Evolutionary conservation across 495 filamentous ascomycete species (phyloP).

Genomic region (Neurospora africana): DNA sequence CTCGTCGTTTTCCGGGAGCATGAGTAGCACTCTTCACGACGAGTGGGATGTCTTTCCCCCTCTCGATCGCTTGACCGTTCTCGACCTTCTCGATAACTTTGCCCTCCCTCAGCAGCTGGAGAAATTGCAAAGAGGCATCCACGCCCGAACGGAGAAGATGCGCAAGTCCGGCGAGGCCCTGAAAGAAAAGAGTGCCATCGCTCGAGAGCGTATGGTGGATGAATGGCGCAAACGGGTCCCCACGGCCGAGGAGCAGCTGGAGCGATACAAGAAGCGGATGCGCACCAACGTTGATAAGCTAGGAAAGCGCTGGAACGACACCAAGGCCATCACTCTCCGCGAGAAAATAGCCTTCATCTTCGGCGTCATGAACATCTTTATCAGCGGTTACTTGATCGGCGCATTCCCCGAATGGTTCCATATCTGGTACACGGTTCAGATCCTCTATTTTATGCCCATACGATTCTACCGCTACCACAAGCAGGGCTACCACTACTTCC

Average conservation of each 20-base stretch:
- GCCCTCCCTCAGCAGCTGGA: conserved; percentile 81
- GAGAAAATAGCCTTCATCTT: conserved; percentile 96
- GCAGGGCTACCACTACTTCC: conserved; percentile 90
- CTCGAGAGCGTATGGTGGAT: conserved; percentile 65
- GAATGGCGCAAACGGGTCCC: conserved; percentile 78
- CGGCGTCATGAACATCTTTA: conserved; percentile 92
- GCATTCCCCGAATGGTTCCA: conserved; percentile 79
- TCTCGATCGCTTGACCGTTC: conserved; percentile 81
- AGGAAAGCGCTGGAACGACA: conserved; percentile 75
- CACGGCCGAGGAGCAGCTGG: conserved; percentile 82
- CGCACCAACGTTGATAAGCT: conserved; percentile 77
- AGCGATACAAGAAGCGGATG: conserved; percentile 83
- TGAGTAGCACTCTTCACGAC: conserved; percentile 67
- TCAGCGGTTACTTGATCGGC: conserved; percentile 89
- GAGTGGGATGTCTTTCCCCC: conserved; percentile 81
- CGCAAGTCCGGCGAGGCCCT: conserved; percentile 71
- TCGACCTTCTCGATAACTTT: conserved; percentile 90
- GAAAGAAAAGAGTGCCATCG: conserved; percentile 33
- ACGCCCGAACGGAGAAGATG: conserved; percentile 74
- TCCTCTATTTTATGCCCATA: conserved; percentile 92
- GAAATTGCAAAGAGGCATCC: conserved; percentile 68
- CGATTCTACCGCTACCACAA: conserved; percentile 83
- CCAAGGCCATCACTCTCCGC: conserved; percentile 72
- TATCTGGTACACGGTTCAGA: conserved; percentile 78
- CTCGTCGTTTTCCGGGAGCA: conserved; percentile 55